These are phyloP conservation scores for Rutidosis leptorrhynchoides DNA, from an alignment of 129 eudicot genomes.

Conservation along the genomic window DNA sequence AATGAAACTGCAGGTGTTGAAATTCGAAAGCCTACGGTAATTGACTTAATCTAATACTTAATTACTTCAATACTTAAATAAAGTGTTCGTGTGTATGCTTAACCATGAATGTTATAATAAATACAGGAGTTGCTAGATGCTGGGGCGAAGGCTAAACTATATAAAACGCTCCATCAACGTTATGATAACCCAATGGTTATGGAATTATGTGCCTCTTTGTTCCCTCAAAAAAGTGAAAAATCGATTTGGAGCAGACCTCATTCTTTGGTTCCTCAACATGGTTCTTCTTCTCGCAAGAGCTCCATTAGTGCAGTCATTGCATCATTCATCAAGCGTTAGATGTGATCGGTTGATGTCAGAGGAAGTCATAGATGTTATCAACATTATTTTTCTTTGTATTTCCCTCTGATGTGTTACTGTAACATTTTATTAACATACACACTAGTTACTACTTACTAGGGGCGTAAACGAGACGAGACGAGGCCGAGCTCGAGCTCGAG, in stretches of 20 bases:
- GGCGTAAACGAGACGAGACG: too few relatives aligned
- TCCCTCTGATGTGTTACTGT: not conserved
- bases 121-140: slow-evolving; percentile 46
- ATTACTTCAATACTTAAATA: not conserved
- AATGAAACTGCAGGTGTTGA: slow-evolving; percentile 33
- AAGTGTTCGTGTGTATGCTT: not conserved
- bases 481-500: too few relatives aligned
- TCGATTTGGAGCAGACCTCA: slow-evolving; percentile 72
- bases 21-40: slow-evolving; percentile 62
- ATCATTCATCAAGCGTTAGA: slow-evolving; percentile 46
- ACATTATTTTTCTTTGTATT: not conserved
- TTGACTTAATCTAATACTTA: too few relatives aligned
- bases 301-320: slow-evolving; percentile 55
- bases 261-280: slow-evolving; percentile 44
- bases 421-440: too few relatives aligned
- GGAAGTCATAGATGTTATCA: not conserved
- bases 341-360: not conserved
- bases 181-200: slow-evolving; percentile 65
- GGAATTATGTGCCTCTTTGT: slow-evolving; percentile 59
- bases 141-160: slow-evolving; percentile 56
- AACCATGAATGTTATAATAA: not conserved
- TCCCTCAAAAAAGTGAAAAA: slow-evolving; percentile 41
- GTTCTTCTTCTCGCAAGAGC: slow-evolving; percentile 42
- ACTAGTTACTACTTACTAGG: too few relatives aligned
- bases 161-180: slow-evolving; percentile 50